A percentile compares a stretch with the other conserved stretches of the same genome.
Evolutionary conservation across 495 filamentous ascomycete species (phyloP).

Genomic region (Baudoinia panamericana): DNA sequence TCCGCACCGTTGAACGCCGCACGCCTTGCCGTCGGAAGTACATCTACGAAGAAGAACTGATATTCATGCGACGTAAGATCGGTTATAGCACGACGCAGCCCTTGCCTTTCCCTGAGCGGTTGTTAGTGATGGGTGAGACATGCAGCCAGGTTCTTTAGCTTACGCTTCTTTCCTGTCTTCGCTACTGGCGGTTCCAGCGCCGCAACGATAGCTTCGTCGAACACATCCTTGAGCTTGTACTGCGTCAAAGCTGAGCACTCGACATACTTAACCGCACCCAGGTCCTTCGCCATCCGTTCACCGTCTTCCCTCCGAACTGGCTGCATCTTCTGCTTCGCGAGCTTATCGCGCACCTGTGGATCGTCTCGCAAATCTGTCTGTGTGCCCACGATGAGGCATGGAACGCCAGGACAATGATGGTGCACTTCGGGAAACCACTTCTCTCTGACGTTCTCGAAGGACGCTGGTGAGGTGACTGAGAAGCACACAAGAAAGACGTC

Average conservation of each 20-base stretch:
- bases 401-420: conserved; percentile 95
- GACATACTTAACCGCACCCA: conserved; percentile 94
- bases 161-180: conserved; percentile 21
- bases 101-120: conserved; percentile 19
- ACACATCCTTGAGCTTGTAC: conserved; percentile 97
- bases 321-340: conserved; percentile 86
- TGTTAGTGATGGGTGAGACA: not conserved
- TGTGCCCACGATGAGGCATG: conserved; percentile 94
- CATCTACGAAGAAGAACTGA: too few relatives aligned
- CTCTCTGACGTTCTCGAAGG: conserved; percentile 97
- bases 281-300: conserved; percentile 88
- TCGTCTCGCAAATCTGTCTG: conserved; percentile 95
- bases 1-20: conserved; percentile 1
- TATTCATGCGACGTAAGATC: too few relatives aligned
- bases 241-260: conserved; percentile 97
- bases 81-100: conserved; percentile 19
- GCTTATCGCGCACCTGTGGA: conserved; percentile 72
- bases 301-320: conserved; percentile 86
- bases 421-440: conserved; percentile 99
- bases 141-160: not conserved
- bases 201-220: conserved; percentile 61
- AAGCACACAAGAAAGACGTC: conserved; percentile 99
- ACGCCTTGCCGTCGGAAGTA: not conserved
- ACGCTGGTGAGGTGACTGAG: conserved; percentile 95
- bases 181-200: conserved; percentile 30